Percentiles rank a stretch among this genome's conserved stretches.
Conservation (phyloP, 2,329 filamentous ascomycete species). For the Aspergillus glaucus region DNA sequence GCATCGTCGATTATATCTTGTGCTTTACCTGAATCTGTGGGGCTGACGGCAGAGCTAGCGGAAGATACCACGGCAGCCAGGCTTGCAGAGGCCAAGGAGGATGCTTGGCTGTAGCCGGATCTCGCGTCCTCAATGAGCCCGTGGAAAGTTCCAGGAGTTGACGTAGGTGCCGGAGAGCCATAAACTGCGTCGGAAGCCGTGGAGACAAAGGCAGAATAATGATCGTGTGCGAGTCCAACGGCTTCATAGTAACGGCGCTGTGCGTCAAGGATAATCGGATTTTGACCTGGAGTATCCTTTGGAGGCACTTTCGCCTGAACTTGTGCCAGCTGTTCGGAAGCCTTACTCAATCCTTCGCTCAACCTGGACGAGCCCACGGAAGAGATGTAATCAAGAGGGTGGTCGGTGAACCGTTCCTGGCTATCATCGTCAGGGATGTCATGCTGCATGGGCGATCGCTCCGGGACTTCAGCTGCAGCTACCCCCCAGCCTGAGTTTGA, state of each 20-base stretch:
- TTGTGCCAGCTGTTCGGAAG: constrained; percentile 63
- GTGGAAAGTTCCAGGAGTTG: constrained; percentile 24
- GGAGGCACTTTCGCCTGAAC: constrained; percentile 62
- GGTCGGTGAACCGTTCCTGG: constrained; percentile 42
- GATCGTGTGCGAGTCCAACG: constrained; percentile 69
- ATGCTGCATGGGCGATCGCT: constrained; percentile 42
- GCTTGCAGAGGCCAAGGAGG: constrained; percentile 35
- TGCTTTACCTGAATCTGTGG: constrained; percentile 28
- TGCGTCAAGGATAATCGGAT: constrained; percentile 53
- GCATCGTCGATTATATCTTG: constrained; percentile 38
- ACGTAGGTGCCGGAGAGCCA: constrained; percentile 50
- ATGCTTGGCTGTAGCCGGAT: constrained; percentile 30
- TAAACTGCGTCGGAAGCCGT: constrained; percentile 66
- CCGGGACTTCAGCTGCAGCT: constrained; percentile 48
- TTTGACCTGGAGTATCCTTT: constrained; percentile 52
- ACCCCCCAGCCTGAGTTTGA: constrained; percentile 42
- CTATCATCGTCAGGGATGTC: constrained; percentile 46
- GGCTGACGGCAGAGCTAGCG: constrained; percentile 32
- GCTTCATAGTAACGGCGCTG: constrained; percentile 70
- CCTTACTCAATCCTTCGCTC: constrained; percentile 62
- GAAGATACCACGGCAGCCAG: constrained; percentile 36
- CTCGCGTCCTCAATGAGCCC: constrained; percentile 30
- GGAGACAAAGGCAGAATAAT: constrained; percentile 68
- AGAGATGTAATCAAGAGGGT: constrained; percentile 51
- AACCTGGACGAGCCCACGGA: constrained; percentile 66